These are phyloP conservation scores for Arthroderma sp. DNA, from an alignment of 2,329 filamentous ascomycete genomes.

Conservation along the genomic window DNA sequence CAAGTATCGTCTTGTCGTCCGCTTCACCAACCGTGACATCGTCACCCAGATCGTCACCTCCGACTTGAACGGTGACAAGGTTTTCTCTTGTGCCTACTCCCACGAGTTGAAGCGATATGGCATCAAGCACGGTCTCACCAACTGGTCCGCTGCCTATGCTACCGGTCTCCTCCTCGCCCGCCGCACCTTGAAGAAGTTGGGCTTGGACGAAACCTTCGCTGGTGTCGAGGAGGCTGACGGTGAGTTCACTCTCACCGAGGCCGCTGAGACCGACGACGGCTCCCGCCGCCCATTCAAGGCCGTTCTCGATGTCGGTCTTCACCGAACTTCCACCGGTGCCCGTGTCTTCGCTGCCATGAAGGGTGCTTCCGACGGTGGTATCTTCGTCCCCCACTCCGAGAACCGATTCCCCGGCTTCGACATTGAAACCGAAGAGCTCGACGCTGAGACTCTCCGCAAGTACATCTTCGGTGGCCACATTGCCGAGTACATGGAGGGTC, in stretches of 20 bases:
- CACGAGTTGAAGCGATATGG: conserved; percentile 98
- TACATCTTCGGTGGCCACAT: conserved; percentile 99
- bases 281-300: conserved; percentile 96
- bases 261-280: conserved; percentile 75
- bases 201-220: conserved; percentile 78
- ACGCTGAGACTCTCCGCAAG: conserved; percentile 90
- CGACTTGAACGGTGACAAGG: conserved; percentile 95
- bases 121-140: conserved; percentile 96
- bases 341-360: conserved; percentile 99
- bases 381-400: conserved; percentile 95
- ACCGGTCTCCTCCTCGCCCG: conserved; percentile 94
- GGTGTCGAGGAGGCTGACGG: conserved; percentile 96
- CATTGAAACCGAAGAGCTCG: conserved; percentile 94
- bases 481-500: conserved; percentile 99
- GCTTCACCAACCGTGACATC: conserved; percentile 99
- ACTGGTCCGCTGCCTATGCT: conserved; percentile 97
- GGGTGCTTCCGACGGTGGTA: conserved; percentile 96
- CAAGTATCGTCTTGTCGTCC: conserved; percentile 99
- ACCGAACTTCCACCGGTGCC: conserved; percentile 93
- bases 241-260: conserved; percentile 93
- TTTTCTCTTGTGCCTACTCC: conserved; percentile 81
- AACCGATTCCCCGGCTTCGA: conserved; percentile 99
- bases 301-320: conserved; percentile 94
- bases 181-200: conserved; percentile 93
- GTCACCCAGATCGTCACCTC: conserved; percentile 94